These are phyloP conservation scores for Diaporthe batatas DNA, from an alignment of 2,329 filamentous ascomycete species.

Conservation along the genomic window DNA sequence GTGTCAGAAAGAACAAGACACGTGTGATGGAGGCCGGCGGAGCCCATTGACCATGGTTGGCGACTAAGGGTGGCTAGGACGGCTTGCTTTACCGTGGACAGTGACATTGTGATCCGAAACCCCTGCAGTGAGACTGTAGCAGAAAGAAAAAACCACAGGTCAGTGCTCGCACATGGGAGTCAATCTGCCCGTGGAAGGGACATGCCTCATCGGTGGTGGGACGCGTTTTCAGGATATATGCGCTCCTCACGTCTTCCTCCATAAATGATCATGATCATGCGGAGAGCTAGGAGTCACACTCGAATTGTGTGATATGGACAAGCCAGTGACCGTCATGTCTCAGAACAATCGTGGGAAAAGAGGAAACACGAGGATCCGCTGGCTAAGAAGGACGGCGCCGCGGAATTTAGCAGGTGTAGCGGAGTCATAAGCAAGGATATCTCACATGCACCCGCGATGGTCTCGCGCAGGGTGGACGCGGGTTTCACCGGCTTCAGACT, in stretches of 20 bases:
- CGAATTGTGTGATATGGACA: not conserved
- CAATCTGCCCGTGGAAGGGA: not conserved
- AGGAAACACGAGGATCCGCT: conserved; percentile 2
- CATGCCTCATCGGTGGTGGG: not conserved
- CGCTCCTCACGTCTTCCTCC: too few species aligned
- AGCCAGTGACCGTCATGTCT: not conserved
- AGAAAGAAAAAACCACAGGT: not conserved
- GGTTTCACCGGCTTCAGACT: conserved; percentile 7
- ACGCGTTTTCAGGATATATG: not conserved
- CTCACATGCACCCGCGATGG: conserved; percentile 30
- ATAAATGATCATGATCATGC: not conserved
- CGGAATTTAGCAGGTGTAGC: conserved; percentile 1
- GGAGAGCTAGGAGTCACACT: not conserved
- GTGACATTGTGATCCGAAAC: not conserved
- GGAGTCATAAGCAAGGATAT: not conserved
- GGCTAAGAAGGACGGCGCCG: conserved; percentile 12
- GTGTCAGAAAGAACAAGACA: not conserved
- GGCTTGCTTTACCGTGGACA: not conserved
- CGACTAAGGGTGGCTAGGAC: not conserved
- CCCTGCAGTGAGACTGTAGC: not conserved
- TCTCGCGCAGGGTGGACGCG: not conserved
- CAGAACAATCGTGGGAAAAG: not conserved
- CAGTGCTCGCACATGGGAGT: too few species aligned
- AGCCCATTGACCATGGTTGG: not conserved
- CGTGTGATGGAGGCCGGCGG: not conserved